These are phyloP conservation scores for Wickerhamiella lipophila DNA, from an alignment of 805 yeast species.

Conservation along the genomic window DNA sequence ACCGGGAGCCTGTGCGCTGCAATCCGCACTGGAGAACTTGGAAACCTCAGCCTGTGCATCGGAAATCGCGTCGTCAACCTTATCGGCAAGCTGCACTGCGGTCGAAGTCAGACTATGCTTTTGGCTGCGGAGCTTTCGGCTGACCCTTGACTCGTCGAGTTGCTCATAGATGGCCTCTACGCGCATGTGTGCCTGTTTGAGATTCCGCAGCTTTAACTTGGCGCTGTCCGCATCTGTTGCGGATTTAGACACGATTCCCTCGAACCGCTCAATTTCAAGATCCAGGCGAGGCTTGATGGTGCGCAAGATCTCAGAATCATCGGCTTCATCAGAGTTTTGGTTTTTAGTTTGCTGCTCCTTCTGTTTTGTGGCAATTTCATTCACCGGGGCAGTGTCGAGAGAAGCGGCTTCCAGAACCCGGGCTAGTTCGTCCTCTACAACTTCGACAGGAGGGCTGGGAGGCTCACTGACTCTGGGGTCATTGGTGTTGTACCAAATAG, in stretches of 20 bases:
- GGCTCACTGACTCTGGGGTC: neutral
- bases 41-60: neutral
- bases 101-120: constrained; percentile 10
- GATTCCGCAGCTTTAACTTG: constrained; percentile 1
- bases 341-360: neutral
- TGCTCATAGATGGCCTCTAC: constrained; percentile 9
- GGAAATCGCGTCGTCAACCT: constrained; percentile 4
- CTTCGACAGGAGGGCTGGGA: neutral
- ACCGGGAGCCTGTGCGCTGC: neutral
- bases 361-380: neutral
- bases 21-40: neutral
- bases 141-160: constrained; percentile 4
- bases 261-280: neutral
- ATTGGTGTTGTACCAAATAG: neutral
- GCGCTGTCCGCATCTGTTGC: neutral
- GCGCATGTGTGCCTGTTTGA: constrained; percentile 8
- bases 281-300: neutral
- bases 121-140: neutral
- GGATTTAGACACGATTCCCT: neutral
- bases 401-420: neutral
- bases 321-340: neutral
- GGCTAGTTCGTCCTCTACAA: neutral
- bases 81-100: constrained; percentile 11
- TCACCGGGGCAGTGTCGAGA: neutral
- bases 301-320: neutral